Base-by-base conservation (phyloP, 2,329 filamentous ascomycete species). In the Onygenales sp. region DNA sequence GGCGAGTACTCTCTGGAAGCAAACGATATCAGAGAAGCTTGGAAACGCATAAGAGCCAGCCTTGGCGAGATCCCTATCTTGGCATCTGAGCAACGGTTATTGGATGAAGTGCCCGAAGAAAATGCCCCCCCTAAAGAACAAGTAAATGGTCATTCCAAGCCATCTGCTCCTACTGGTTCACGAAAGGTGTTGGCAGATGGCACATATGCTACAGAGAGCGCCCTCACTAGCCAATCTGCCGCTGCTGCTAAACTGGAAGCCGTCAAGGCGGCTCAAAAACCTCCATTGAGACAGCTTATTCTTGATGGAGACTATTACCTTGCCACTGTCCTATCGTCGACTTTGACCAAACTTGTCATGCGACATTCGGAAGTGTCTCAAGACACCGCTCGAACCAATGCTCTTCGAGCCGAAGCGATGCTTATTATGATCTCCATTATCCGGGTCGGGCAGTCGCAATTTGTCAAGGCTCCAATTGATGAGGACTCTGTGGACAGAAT, bases 401-500 rank as follows among this genome's bases (percentile, higher is more conserved):
- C 92, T 33, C 80, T 98, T 31, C 86, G 89, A 49, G 93, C 93
- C 3, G 93, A 98, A 71, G 93, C 93, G 44, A 98, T 98, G 93
- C 80, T 98, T 51, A 97, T 98, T 67, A 95, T 97, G 91, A 95
- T 98, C 62, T 97, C 93, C 4, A 94, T 98, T 61, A 89, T 98
- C 60, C 90, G 93, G 49, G 93, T 96, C 56, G 93, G 93, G 42
- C 93, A 98, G 72, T 97, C 92, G n/a, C 89, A 95, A 59, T 98
- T 98, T 62, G 93, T 95, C 66, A 97, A 97, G 76, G 87, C 89
- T 1, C 88, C 90, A 2, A 97, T 98, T 59, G 93, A 98, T 58
- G 93, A 98, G 69, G 93, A 98, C 68, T 96, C 93, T 0, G 82
- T 97, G n/a, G 93, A 98, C 70, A 85, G 93, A 63, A 92, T 98